Percentiles rank a stretch among this genome's conserved stretches.
Conservation (phyloP, 2,329 filamentous ascomycete genomes). For the Phaeosphaeriaceae sp. region DNA sequence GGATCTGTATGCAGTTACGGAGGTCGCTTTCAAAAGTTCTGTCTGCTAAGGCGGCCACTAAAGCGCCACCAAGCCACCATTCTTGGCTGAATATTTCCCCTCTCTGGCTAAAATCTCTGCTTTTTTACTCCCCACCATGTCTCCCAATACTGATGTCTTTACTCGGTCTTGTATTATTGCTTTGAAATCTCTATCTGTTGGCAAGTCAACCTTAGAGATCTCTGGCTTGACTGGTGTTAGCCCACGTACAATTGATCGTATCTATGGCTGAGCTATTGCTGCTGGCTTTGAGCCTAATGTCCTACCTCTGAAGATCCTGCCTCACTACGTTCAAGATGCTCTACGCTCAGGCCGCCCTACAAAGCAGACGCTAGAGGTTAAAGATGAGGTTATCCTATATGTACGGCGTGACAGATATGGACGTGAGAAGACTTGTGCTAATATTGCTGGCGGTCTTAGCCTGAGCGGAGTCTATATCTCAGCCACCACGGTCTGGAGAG, state of each 20-base stretch:
- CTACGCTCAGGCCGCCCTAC: slow-evolving; percentile 5
- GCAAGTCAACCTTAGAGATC: slow-evolving; percentile 4
- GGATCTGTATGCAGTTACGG: neutral
- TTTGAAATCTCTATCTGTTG: slow-evolving; percentile 5
- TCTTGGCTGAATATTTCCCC: too few species aligned
- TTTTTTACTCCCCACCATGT: slow-evolving; percentile 1
- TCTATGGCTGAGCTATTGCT: slow-evolving; percentile 12
- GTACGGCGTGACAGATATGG: slow-evolving; percentile 12
- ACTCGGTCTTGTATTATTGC: slow-evolving; percentile 8
- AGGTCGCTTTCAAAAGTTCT: slow-evolving; percentile 7
- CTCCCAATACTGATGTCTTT: slow-evolving; percentile 9
- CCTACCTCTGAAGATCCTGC: slow-evolving; percentile 6
- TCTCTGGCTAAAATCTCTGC: too few species aligned
- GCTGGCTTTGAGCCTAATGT: slow-evolving; percentile 9
- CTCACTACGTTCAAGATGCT: slow-evolving; percentile 9
- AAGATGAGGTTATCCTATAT: slow-evolving; percentile 2
- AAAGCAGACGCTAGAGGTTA: slow-evolving; percentile 9
- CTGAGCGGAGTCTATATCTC: too few species aligned
- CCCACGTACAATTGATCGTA: slow-evolving; percentile 7
- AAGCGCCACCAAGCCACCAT: too few species aligned
- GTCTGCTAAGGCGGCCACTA: neutral
- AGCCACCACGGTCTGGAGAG: too few species aligned
- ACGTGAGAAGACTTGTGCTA: slow-evolving; percentile 16
- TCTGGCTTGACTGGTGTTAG: slow-evolving; percentile 2
- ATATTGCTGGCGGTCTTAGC: too few species aligned